These are phyloP conservation scores for Acer negundo DNA, from an alignment of 345 rosid genomes.

Conservation along the genomic window DNA sequence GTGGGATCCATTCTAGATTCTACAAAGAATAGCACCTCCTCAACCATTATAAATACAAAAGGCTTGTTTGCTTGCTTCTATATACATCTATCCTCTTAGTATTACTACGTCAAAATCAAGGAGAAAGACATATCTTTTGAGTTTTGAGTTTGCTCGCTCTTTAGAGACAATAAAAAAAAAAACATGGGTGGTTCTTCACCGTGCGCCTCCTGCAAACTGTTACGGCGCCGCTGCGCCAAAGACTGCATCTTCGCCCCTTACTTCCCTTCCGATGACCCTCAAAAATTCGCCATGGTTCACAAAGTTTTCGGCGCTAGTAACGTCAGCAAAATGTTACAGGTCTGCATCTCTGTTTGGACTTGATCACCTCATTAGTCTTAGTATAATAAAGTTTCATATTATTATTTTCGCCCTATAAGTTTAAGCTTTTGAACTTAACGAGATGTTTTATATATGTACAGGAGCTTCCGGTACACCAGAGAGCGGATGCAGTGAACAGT, in stretches of 20 bases:
- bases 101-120: background rate
- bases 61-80: background rate
- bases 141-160: background rate
- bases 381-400: background rate
- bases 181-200: slow-evolving; percentile 68
- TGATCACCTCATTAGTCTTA: background rate
- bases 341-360: background rate
- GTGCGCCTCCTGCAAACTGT: slow-evolving; percentile 82
- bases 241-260: slow-evolving; percentile 91
- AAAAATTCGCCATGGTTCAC: slow-evolving; percentile 81
- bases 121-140: background rate
- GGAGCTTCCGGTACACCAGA: slow-evolving; percentile 77
- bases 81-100: background rate
- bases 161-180: background rate
- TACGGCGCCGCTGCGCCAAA: slow-evolving; percentile 77
- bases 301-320: slow-evolving; percentile 90
- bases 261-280: slow-evolving; percentile 85
- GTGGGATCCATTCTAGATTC: slow-evolving; percentile 35
- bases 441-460: slow-evolving; percentile 17
- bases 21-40: slow-evolving; percentile 8
- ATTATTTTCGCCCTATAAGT: background rate
- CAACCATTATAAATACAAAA: slow-evolving; percentile 51
- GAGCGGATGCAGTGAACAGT: slow-evolving; percentile 84
- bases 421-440: background rate
- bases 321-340: slow-evolving; percentile 87